A percentile compares a stretch with the other conserved stretches of the same genome.
These are phyloP conservation scores for Schizopora paradoxa DNA, from an alignment of 1,284 basidiomycete species.

Conservation along the genomic window DNA sequence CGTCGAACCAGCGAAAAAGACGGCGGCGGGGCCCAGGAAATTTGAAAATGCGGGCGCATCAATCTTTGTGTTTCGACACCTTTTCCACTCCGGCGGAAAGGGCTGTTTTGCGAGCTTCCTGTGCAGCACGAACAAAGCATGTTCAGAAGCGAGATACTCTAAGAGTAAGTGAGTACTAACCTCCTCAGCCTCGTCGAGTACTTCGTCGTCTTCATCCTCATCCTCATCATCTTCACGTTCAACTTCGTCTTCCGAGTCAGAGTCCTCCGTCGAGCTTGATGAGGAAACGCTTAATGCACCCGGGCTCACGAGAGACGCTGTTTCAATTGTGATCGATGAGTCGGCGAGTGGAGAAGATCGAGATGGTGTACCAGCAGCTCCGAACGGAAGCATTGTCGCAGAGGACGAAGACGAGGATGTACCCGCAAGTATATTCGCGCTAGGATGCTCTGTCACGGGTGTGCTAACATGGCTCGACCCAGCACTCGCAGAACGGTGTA, in stretches of 20 bases:
- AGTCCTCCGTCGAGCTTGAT: constrained; percentile 10
- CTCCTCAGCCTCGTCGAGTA: constrained; percentile 32
- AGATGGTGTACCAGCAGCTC: not conserved
- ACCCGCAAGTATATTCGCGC: not conserved
- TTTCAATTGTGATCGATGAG: not conserved
- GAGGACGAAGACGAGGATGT: constrained; percentile 3
- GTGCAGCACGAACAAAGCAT: constrained; percentile 18
- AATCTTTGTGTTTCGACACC: constrained; percentile 54
- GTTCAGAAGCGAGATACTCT: constrained; percentile 15
- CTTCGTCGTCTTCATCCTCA: constrained; percentile 21
- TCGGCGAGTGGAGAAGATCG: not conserved
- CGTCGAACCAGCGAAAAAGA: too few relatives aligned
- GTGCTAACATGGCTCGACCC: too few relatives aligned
- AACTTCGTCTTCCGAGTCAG: constrained; percentile 10
- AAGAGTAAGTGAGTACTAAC: constrained; percentile 21
- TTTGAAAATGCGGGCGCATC: not conserved
- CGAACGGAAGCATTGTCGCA: not conserved
- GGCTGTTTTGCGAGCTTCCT: constrained; percentile 35
- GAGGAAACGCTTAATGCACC: constrained; percentile 7
- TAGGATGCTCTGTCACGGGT: too few relatives aligned
- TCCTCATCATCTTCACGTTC: constrained; percentile 21
- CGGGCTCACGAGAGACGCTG: not conserved
- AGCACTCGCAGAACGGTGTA: too few relatives aligned
- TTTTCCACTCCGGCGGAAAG: constrained; percentile 67
- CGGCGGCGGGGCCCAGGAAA: too few relatives aligned